Evolutionary conservation across 2,329 filamentous ascomycete genomes (phyloP), one percentile per base, ranked within the genome.

Genomic region (Monilinia aucupariae): DNA sequence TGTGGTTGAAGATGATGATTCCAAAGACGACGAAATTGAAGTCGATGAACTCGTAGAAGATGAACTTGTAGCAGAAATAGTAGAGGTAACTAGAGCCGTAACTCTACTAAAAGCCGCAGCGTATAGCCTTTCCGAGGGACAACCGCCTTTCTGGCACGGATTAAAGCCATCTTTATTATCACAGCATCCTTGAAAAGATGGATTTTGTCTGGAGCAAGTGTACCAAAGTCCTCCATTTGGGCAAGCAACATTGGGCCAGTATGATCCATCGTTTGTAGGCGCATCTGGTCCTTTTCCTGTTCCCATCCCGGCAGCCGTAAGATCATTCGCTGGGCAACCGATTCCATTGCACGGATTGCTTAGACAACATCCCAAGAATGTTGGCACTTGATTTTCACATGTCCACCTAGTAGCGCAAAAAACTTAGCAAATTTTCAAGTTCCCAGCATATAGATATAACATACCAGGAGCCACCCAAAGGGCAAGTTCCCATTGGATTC

Each of bases 281-380:
- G 49, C 59, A 55, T 61, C 27, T 4, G 49, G 49, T 4, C 49
- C 59, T 47, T 27, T 45, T 6, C 27, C 59, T 39, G 55, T 64
- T 25, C 67, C 67, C 59, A 69, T 61, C 9, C 60, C 61, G 41
- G 66, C 64, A n/a, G 67, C 51, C 27, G 62, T 61, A 12, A 69
- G 52, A 30, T 69, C 43, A 5, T 13, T 8, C 13, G 47, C 30
- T 13, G 67, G 66, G 32, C 66, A 69, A 9, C 62, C 65, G 17
- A 54, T 52, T 13, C 62, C 62, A 43, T 68, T 65, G 53, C 67
- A 69, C 51, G 66, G 66, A 47, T 69, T 30, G 25, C 59, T 63
- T 3, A 34, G 53, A 25, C 67, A 69, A 27, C 66, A 69, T 25
- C 67, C 67, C 9, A 69, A 41, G 34, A 69, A 69, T 7, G 61